phyloP scores from a whole-genome alignment of 148 eudicot species.

The Diospyros lotus region DNA sequence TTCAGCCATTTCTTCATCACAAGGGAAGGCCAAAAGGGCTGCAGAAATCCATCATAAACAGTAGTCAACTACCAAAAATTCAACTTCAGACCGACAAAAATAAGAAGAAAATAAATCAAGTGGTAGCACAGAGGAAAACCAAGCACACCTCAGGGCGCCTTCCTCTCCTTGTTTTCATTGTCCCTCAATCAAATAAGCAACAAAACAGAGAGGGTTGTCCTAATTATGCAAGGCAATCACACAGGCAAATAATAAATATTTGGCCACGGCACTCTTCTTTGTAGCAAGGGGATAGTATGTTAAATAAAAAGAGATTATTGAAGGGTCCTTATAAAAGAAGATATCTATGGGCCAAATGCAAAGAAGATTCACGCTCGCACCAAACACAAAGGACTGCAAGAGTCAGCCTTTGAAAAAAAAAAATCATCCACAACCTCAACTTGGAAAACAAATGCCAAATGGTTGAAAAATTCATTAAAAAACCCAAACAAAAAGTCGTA shows the following conservation, averaged over 20 bases:
- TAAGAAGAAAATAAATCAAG: neutral
- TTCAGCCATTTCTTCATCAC: conserved; percentile 98
- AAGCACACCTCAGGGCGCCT: conserved; percentile 64
- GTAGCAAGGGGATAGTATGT: neutral
- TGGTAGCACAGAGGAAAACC: neutral
- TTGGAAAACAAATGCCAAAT: conserved; percentile 29
- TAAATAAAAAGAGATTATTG: neutral
- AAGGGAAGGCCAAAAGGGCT: conserved; percentile 84
- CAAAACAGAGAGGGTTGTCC: neutral
- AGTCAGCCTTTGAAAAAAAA: conserved; percentile 17
- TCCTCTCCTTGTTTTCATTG: conserved; percentile 55
- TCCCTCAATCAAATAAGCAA: neutral
- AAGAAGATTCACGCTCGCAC: conserved; percentile 34
- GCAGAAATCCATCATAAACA: conserved; percentile 3
- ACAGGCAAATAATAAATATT: neutral
- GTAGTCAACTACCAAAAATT: neutral
- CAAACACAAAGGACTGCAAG: conserved; percentile 22
- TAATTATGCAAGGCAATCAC: neutral
- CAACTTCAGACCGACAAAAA: neutral
- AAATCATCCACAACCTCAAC: conserved; percentile 37
- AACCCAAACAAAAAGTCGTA: conserved; percentile 1
- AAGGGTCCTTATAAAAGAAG: conserved; percentile 15
- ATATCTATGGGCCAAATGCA: conserved; percentile 18
- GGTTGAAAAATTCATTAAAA: conserved; percentile 13
- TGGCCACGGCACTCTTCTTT: too few relatives aligned